Evolutionary conservation across 139 green algal genomes (phyloP).

Genomic region (Choricystis sp.): DNA sequence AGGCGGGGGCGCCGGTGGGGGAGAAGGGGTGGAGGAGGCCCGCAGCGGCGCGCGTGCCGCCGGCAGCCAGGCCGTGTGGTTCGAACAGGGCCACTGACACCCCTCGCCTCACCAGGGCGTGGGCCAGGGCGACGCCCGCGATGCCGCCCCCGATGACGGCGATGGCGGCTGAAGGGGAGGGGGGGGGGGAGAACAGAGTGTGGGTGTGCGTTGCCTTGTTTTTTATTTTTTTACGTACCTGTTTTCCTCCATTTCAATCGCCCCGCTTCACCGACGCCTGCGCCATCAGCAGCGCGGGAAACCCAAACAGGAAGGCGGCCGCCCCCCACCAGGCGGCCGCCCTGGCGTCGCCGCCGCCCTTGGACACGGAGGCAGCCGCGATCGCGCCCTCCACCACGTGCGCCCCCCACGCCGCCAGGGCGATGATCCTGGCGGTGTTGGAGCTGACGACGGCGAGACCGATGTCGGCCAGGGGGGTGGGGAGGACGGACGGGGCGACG

Average conservation of each 20-base stretch:
- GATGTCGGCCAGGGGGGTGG: background rate
- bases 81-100: constrained; percentile 75
- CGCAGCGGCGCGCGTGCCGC: constrained; percentile 68
- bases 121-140: constrained; percentile 52
- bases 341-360: background rate
- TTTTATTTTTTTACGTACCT: too few relatives aligned
- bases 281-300: background rate
- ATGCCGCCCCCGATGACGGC: constrained; percentile 63
- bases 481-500: background rate
- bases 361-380: background rate
- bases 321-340: background rate
- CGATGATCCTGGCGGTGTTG: background rate
- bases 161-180: background rate
- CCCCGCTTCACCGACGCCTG: background rate
- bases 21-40: constrained; percentile 79
- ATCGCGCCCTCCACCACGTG: background rate
- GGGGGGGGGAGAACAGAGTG: too few relatives aligned
- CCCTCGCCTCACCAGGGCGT: too few relatives aligned
- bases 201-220: too few relatives aligned
- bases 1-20: constrained; percentile 20
- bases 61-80: constrained; percentile 48
- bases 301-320: background rate
- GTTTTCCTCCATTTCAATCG: background rate
- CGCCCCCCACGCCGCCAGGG: background rate
- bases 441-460: background rate